Evolutionary conservation across 345 rosid genomes (phyloP).

Genomic region (Murraya koenigii): DNA sequence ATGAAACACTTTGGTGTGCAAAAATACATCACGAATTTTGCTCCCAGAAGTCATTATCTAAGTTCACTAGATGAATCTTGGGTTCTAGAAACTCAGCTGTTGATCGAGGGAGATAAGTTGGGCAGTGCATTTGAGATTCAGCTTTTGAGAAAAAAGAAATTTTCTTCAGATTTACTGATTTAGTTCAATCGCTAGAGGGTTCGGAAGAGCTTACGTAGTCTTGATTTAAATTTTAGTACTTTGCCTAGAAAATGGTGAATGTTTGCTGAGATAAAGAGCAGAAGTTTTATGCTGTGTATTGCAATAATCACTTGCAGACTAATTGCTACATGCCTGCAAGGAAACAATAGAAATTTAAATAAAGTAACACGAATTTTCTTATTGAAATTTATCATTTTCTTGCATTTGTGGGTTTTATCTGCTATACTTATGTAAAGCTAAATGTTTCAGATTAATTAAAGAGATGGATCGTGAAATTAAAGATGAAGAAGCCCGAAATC

Average conservation of each 20-base stretch:
- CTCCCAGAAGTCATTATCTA: background rate
- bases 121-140: background rate
- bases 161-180: background rate
- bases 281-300: background rate
- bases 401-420: background rate
- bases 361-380: background rate
- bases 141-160: background rate
- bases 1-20: background rate
- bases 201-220: background rate
- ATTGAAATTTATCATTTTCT: background rate
- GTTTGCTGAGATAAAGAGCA: background rate
- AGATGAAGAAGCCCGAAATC: slow-evolving; percentile 74
- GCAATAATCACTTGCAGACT: background rate
- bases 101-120: background rate
- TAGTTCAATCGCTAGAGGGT: background rate
- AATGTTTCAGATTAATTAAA: slow-evolving; percentile 70
- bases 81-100: background rate
- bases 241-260: background rate
- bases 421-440: slow-evolving; percentile 1
- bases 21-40: background rate
- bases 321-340: background rate
- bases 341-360: background rate
- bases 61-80: background rate
- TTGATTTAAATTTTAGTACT: background rate
- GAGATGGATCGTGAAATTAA: slow-evolving; percentile 88